These are phyloP conservation scores for Fusarium aywerte DNA, from an alignment of 2,329 filamentous ascomycete species.

Conservation along the genomic window DNA sequence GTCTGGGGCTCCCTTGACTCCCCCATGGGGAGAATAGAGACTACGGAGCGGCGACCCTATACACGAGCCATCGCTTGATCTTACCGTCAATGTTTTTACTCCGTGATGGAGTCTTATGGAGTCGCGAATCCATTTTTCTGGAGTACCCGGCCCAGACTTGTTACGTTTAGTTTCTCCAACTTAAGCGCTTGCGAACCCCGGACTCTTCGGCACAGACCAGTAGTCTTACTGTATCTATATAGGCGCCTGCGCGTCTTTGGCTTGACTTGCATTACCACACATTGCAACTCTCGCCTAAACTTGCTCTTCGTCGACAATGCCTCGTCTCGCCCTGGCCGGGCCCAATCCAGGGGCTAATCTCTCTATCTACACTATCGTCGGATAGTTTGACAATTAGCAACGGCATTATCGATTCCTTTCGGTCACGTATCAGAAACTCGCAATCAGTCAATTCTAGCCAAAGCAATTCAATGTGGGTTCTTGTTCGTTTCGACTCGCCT, in stretches of 20 bases:
- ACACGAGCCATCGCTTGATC: conserved; percentile 21
- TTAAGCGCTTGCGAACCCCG: conserved; percentile 6
- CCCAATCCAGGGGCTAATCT: background rate
- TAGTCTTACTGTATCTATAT: conserved; percentile 6
- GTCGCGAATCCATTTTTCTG: background rate
- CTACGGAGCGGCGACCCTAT: background rate
- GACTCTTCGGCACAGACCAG: conserved; percentile 26
- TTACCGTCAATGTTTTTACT: conserved; percentile 7
- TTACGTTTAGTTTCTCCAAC: conserved; percentile 2
- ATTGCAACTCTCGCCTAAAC: conserved; percentile 22
- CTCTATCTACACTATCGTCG: conserved; percentile 5
- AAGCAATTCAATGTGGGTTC: background rate
- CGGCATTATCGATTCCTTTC: conserved; percentile 12
- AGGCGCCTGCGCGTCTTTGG: background rate
- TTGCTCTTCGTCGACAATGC: conserved; percentile 7
- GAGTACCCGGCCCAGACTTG: conserved; percentile 2
- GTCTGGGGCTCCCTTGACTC: background rate
- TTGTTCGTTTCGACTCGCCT: background rate
- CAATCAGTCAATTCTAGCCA: background rate
- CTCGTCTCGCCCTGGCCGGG: background rate
- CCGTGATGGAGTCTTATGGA: conserved; percentile 7
- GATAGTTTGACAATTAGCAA: background rate
- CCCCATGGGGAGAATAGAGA: background rate
- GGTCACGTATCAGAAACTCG: conserved; percentile 3
- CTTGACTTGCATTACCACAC: background rate